phyloP scores from a whole-genome alignment of 495 filamentous ascomycete species.

The Trichoderma orchidacearum region DNA sequence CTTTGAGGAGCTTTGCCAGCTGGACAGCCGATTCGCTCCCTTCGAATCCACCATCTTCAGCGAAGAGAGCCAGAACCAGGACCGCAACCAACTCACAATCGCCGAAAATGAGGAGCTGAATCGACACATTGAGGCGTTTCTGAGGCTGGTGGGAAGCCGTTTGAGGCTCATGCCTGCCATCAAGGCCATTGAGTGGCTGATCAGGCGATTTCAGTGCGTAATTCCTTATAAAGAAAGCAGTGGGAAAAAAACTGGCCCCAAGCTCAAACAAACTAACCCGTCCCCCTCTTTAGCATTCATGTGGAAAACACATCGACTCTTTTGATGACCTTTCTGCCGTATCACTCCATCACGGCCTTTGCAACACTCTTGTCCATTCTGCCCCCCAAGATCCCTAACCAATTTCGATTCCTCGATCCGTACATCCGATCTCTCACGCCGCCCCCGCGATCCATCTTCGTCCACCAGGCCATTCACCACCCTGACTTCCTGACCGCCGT shows the following conservation, averaged over 20 bases:
- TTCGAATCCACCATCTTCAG: slow-evolving; percentile 72
- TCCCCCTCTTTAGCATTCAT: slow-evolving; percentile 51
- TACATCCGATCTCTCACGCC: slow-evolving; percentile 62
- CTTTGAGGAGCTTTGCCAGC: slow-evolving; percentile 73
- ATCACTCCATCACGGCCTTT: slow-evolving; percentile 72
- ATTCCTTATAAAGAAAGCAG: neutral
- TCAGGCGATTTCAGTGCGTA: slow-evolving; percentile 74
- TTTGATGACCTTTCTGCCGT: slow-evolving; percentile 84
- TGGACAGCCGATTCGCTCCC: slow-evolving; percentile 60
- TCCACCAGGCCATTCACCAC: slow-evolving; percentile 66
- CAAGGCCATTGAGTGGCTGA: slow-evolving; percentile 87
- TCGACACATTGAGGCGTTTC: slow-evolving; percentile 61
- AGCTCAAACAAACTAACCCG: neutral
- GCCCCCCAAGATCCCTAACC: slow-evolving; percentile 51
- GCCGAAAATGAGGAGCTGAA: slow-evolving; percentile 72
- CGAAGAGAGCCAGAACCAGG: slow-evolving; percentile 76
- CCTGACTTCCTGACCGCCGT: slow-evolving; percentile 53
- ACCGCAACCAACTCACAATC: slow-evolving; percentile 70
- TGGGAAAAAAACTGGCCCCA: neutral
- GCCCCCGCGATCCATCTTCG: slow-evolving; percentile 65
- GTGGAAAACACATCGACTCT: slow-evolving; percentile 72
- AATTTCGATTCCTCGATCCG: slow-evolving; percentile 74
- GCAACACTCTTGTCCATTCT: slow-evolving; percentile 70
- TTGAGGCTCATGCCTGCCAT: slow-evolving; percentile 72
- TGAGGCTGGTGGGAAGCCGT: slow-evolving; percentile 61